These are phyloP conservation scores for Fusarium acutatum DNA, from an alignment of 2,329 filamentous ascomycete genomes.

Conservation along the genomic window DNA sequence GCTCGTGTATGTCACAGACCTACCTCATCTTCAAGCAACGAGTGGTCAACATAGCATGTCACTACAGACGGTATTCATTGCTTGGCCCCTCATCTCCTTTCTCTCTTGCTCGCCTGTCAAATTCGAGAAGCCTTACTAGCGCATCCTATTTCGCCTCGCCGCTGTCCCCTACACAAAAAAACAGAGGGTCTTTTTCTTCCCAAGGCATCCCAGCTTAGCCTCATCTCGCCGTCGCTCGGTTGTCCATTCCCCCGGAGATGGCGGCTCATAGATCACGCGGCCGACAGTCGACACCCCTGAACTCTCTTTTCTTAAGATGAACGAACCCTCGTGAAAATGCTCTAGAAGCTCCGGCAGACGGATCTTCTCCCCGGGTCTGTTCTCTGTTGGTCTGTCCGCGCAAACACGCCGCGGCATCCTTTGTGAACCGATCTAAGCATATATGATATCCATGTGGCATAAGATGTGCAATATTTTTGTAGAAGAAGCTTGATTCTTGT, in stretches of 20 bases:
- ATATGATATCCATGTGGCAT: slow-evolving; percentile 6
- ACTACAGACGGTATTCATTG: neutral
- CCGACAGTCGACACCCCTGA: slow-evolving; percentile 27
- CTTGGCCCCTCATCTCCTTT: slow-evolving; percentile 17
- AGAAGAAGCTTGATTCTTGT: neutral
- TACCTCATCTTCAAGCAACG: neutral
- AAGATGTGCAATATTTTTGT: slow-evolving; percentile 7
- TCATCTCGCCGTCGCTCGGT: slow-evolving; percentile 33
- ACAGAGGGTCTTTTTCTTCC: neutral
- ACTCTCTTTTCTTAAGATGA: slow-evolving; percentile 26
- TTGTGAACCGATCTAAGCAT: slow-evolving; percentile 11
- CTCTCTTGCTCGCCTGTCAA: slow-evolving; percentile 6
- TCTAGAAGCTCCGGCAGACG: slow-evolving; percentile 32
- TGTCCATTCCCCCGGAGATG: slow-evolving; percentile 36
- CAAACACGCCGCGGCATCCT: neutral
- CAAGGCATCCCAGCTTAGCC: slow-evolving; percentile 30
- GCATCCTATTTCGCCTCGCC: slow-evolving; percentile 18
- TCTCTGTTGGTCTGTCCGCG: neutral
- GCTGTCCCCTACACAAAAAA: slow-evolving; percentile 2
- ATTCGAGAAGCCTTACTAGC: slow-evolving; percentile 27
- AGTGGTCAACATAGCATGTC: slow-evolving; percentile 10
- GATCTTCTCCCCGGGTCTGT: slow-evolving; percentile 23
- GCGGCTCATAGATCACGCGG: slow-evolving; percentile 42
- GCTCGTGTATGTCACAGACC: slow-evolving; percentile 8
- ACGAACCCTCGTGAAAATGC: slow-evolving; percentile 31